Evolutionary conservation across 306 rosid genomes (phyloP), one percentile per base, ranked within the genome.

Genomic region (Prunus dulcis): DNA sequence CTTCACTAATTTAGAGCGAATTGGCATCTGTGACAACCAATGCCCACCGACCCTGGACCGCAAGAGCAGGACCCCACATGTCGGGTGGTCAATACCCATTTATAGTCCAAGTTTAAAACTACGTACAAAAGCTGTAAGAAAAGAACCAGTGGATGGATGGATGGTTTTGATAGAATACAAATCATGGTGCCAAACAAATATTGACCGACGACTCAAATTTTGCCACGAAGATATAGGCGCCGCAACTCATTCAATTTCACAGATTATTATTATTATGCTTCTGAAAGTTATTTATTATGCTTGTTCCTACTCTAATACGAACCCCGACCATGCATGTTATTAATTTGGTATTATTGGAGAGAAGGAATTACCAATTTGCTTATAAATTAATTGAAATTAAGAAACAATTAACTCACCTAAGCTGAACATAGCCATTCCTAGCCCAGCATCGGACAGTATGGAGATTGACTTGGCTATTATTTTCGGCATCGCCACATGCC

Each of bases 381-480:
- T 32, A 32, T 5, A 4, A 32, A 32, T 32, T 4, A 32, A 32
- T 32, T 32, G 38, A 32, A 34, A 64, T 30, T 34, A 18, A 61
- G 46, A 6, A 17, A 64, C 7, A 64, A 32, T 7, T 2, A 2
- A 81, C 91, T 88, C 80, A 96, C 99, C 99, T 84, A 96, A 91
- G 83, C 99, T 96, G 88, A 96, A 96, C 99, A 96, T 96, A 78
- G 99, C 99, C 99, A 96, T 96, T 76, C 99, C 99, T 5, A 96
- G 96, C 27, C 99, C 99, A 22, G 99, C 98, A 81, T 96, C 98
- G 18, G 99, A 96, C 73, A 96, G 91, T 76, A 96, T 96, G 83
- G 99, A 88, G 85, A 96, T 96, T 63, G 99, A 96, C 41, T 84
- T 62, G 86, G 81, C 79, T 66, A 96, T 76, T 81, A 96, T 89